phyloP scores from a whole-genome alignment of 2,329 filamentous ascomycete genomes.

The Aspergillus vadensis region DNA sequence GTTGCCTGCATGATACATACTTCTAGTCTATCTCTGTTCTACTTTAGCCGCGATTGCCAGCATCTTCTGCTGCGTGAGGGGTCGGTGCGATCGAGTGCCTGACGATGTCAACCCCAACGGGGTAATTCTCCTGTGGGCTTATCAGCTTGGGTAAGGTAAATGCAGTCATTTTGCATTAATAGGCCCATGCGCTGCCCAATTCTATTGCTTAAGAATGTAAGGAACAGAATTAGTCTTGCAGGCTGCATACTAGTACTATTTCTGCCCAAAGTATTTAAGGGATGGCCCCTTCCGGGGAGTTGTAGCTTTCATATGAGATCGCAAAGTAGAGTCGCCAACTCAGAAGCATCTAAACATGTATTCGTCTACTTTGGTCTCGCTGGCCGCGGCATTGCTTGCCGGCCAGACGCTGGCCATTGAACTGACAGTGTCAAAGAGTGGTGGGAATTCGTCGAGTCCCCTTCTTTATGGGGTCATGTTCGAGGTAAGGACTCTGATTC shows the following conservation, averaged over 20 bases:
- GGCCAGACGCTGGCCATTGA: background rate
- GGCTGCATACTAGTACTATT: background rate
- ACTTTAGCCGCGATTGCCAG: background rate
- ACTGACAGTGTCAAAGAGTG: slow-evolving; percentile 5
- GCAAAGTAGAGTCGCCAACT: no score
- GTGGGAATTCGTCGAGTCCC: slow-evolving; percentile 37
- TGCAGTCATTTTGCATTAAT: background rate
- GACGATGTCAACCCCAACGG: background rate
- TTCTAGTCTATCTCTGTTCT: background rate
- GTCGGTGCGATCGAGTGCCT: background rate
- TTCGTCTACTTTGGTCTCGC: background rate
- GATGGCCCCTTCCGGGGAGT: no score
- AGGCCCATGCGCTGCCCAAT: background rate
- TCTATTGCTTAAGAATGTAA: background rate
- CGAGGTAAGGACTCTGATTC: slow-evolving; percentile 26
- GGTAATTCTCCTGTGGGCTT: background rate
- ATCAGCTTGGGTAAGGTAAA: background rate
- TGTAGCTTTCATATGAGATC: no score
- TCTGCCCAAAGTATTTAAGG: no score
- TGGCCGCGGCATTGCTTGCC: background rate
- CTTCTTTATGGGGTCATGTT: slow-evolving; percentile 42
- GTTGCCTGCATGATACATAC: no score
- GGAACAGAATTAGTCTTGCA: background rate
- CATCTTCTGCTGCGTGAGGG: background rate
- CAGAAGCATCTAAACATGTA: background rate